These are phyloP conservation scores for Globisporangium okanoganense DNA, from an alignment of 352 stramenopile species.

Conservation along the genomic window DNA sequence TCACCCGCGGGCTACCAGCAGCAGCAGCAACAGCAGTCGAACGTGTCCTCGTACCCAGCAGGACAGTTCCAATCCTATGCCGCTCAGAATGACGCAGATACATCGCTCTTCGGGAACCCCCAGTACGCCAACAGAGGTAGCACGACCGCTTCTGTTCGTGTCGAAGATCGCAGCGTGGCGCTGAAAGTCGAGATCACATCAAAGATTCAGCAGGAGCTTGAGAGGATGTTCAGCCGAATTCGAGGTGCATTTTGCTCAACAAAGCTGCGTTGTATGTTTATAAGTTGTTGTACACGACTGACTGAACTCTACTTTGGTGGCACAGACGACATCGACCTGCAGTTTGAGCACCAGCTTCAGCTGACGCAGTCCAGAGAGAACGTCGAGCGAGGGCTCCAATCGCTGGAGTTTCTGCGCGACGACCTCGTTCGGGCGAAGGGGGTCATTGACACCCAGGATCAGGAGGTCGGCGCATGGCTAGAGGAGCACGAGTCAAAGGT, in stretches of 20 bases:
- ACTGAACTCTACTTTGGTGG: neutral
- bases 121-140: constrained; percentile 2
- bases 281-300: neutral
- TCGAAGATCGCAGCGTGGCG: constrained; percentile 42
- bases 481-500: constrained; percentile 76
- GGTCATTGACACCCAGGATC: constrained; percentile 55
- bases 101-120: constrained; percentile 41
- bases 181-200: constrained; percentile 73
- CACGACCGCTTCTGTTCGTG: constrained; percentile 1
- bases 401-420: constrained; percentile 64
- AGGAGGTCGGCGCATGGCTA: constrained; percentile 59
- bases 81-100: constrained; percentile 18
- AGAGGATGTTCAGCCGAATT: constrained; percentile 77
- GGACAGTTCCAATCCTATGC: constrained; percentile 21
- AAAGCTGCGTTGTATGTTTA: neutral
- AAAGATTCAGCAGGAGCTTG: constrained; percentile 77
- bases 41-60: constrained; percentile 13
- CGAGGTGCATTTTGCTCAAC: constrained; percentile 29
- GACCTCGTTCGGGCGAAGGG: constrained; percentile 50
- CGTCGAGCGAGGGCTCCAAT: constrained; percentile 71
- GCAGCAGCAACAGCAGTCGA: constrained; percentile 24
- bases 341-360: constrained; percentile 85
- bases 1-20: constrained; percentile 19
- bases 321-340: constrained; percentile 72
- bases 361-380: constrained; percentile 76